Percentiles rank a stretch among this genome's conserved stretches.
Conservation (phyloP, 2,329 filamentous ascomycete genomes). For the Alternaria sp. region DNA sequence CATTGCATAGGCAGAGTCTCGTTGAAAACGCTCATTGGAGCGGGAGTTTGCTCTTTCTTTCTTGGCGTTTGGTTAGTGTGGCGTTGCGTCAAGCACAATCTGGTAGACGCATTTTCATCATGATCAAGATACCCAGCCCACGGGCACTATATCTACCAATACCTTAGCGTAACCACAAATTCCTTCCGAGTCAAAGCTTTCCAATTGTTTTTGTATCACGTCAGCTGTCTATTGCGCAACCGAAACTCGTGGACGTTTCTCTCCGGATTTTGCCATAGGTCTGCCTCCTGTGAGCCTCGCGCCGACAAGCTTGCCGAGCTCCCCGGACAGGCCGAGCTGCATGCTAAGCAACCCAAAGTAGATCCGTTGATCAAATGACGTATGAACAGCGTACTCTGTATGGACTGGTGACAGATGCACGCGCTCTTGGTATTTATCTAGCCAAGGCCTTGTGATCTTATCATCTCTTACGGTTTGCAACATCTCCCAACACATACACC, state of each 20-base stretch:
- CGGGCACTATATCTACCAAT: neutral
- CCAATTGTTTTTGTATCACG: neutral
- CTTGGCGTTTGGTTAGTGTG: conserved; percentile 21
- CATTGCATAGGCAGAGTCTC: neutral
- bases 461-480: neutral
- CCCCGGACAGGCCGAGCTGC: conserved; percentile 31
- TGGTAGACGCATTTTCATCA: neutral
- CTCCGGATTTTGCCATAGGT: conserved; percentile 19
- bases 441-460: conserved; percentile 19
- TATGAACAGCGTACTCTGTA: conserved; percentile 21
- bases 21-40: neutral
- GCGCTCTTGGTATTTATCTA: conserved; percentile 30
- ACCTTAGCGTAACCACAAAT: neutral
- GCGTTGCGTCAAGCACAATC: neutral
- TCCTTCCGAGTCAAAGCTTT: neutral
- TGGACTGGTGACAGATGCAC: conserved; percentile 37
- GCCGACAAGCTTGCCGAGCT: conserved; percentile 35
- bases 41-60: conserved; percentile 1
- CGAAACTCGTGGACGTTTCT: conserved; percentile 10
- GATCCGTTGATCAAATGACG: conserved; percentile 40
- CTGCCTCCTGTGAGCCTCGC: conserved; percentile 21
- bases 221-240: conserved; percentile 1
- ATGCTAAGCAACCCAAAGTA: conserved; percentile 26
- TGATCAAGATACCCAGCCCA: neutral
- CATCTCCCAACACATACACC: conserved; percentile 10